Base-by-base conservation (phyloP, 2,329 filamentous ascomycete species). In the Xylaria sp. region DNA sequence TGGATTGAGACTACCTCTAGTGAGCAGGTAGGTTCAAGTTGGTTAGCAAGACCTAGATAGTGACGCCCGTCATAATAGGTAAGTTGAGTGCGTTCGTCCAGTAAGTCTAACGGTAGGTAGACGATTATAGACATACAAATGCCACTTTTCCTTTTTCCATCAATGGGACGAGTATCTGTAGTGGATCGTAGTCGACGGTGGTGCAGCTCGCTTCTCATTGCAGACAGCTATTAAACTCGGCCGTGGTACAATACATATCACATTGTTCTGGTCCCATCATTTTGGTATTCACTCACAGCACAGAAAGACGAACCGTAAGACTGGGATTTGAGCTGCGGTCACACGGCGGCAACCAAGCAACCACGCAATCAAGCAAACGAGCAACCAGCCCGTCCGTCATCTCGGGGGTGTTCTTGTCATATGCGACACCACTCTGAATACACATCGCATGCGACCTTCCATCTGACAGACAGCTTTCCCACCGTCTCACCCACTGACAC, bases 281-380 rank as follows among this genome's bases (percentile, higher is more conserved):
- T 25, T 12, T 25, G 4, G 20, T 43, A 58, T 59, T 58, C 43
- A 58, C 62, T 57, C 52, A 36, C 51, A 62, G 62, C 62, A 62
- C 51, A 33, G 49, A 65, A 51, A 20, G 51, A 28, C 56, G 58
- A 66, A 62, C 66, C 57, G 48, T 18, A 48, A 28, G 25, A 36
- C 49, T 46, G 51, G 62, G 58, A 62, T 49, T 25, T 41, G 43
- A 55, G 62, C 46, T 41, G 10, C 43, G 62, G 43, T 52, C 56
- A 52, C 66, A 65, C 62, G 23, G 48, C 66, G 51, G 33, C 36
- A 52, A 51, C 41, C 56, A 54, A 67, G 61, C 57, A 55, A 54
- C 51, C 66, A 64, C 57, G 41, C 63, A 65, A 62, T 51, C 55
- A 62, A 58, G 23, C 49, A 54, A 67, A 52, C 57, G 49, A 62